These are phyloP conservation scores for Solanum rostratum DNA, from an alignment of 257 asterid genomes.

Conservation along the genomic window DNA sequence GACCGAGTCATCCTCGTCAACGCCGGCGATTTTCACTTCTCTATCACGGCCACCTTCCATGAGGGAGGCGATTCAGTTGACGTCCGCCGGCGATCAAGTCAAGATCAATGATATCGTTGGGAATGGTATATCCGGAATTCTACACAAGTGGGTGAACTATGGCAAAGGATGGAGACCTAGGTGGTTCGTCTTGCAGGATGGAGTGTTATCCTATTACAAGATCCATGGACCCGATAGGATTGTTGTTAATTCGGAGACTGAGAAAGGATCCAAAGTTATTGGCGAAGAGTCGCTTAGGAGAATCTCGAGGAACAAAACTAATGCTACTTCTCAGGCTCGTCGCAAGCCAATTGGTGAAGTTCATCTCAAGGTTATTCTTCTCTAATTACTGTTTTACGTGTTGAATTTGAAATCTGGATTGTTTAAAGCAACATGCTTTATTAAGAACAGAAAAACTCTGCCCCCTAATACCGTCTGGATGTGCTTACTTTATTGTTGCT, in stretches of 20 bases:
- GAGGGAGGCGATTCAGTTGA: conserved; percentile 5
- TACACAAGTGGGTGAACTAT: conserved; percentile 91
- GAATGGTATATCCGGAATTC: conserved; percentile 66
- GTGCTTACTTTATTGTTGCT: neutral
- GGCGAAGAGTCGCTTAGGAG: conserved; percentile 70
- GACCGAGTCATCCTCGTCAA: conserved; percentile 4
- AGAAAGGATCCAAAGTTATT: conserved; percentile 70
- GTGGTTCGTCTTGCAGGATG: conserved; percentile 95
- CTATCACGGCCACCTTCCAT: conserved; percentile 6
- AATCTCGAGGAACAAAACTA: conserved; percentile 26
- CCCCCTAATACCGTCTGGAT: neutral
- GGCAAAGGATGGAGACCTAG: conserved; percentile 98
- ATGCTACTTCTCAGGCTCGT: conserved; percentile 19
- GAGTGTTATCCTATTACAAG: conserved; percentile 86
- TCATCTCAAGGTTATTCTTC: conserved; percentile 55
- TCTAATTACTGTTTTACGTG: neutral
- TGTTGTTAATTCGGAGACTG: conserved; percentile 41
- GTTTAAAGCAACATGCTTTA: neutral
- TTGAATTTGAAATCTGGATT: neutral
- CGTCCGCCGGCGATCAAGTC: conserved; percentile 22
- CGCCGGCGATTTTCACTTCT: neutral
- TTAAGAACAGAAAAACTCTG: neutral
- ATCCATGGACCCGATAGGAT: conserved; percentile 91
- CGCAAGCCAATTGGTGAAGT: conserved; percentile 86
- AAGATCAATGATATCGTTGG: conserved; percentile 84